Conservation (phyloP, 1,284 basidiomycete species). For the Trichosporon sp. region DNA sequence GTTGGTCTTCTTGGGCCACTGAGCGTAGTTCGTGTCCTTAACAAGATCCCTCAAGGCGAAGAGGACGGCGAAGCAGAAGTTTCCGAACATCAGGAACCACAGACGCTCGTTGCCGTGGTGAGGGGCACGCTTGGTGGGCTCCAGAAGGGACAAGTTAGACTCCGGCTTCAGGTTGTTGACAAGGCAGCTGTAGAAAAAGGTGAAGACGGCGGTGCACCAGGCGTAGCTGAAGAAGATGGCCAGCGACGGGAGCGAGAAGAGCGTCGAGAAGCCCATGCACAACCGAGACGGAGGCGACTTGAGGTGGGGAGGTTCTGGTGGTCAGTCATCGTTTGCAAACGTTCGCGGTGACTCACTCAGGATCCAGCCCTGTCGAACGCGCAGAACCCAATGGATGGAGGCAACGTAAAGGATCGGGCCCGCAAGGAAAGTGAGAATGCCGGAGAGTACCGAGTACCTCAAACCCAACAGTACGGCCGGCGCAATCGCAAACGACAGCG, state of each 20-base stretch:
- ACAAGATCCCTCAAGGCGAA: conserved; percentile 33
- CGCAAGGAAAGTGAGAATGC: conserved; percentile 12
- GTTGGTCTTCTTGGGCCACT: conserved; percentile 28
- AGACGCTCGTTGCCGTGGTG: conserved; percentile 46
- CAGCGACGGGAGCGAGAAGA: conserved; percentile 20
- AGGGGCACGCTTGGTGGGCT: conserved; percentile 34
- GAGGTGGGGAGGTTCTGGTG: conserved; percentile 18
- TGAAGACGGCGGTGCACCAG: conserved; percentile 20
- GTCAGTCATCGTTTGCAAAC: background rate
- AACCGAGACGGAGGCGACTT: conserved; percentile 12
- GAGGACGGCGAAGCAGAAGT: conserved; percentile 23
- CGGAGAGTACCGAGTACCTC: conserved; percentile 10
- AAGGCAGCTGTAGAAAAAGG: conserved; percentile 17
- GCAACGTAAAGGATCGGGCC: conserved; percentile 57
- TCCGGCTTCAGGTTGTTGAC: conserved; percentile 15
- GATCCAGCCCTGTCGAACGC: conserved; percentile 27
- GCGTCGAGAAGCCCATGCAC: conserved; percentile 20
- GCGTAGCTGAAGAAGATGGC: conserved; percentile 25
- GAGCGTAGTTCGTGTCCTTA: conserved; percentile 18
- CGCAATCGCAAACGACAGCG: background rate
- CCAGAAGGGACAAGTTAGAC: conserved; percentile 21
- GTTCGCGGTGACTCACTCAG: conserved; percentile 23
- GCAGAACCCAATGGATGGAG: conserved; percentile 53
- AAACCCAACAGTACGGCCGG: background rate
- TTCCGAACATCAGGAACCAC: conserved; percentile 38